Base-by-base conservation (phyloP, 106 monocot genomes). In the Amphibolis antarctica region DNA sequence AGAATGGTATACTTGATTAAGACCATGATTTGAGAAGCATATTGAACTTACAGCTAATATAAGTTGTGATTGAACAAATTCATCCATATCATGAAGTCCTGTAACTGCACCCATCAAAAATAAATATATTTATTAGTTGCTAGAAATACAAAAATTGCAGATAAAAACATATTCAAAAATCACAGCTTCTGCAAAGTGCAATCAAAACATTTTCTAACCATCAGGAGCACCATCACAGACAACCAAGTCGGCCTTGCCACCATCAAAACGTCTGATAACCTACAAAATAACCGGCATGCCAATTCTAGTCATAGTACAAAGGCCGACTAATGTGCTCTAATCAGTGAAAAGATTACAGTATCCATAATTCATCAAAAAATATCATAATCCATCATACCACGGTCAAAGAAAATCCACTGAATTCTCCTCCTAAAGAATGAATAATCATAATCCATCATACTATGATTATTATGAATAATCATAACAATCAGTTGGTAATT, bases 191-290 rank as follows among this genome's bases (percentile, higher is more conserved):
- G 30, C 9, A 60, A 29, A 31, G 17, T 20, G 60, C 59, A 19
- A 10, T 20, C 47, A 54, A 42, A 69, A 31, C 42, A 65, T 7
- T 56, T 42, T 19, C 46, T 66, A 77, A 94, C 93, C 93, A 74
- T 94, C 93, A 67, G 93, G 93, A 64, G 93, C 93, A 64, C 93
- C 93, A 76, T 94, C 93, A 71, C 93, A 94, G 18, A 94, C 93
- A 77, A 94, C 89, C 77, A 94, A 76, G 70, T 94, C 86, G 61
- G 93, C 89, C 71, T 89, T 94, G 80, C 86, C 89, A 62, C 93
- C 93, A 81, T 94, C 89, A 69, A 94, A 94, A 79, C 89, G 93
- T 51, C 73, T 89, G 60, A 94, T 89, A 12, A 96, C 94, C 94
- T 96, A 53, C 21, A 69, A 60, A 42, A 52, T 15, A 60, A 51